A percentile compares a stretch with the other conserved stretches of the same genome.
Conservation (phyloP, 306 rosid genomes). For the Fagus sylvatica region DNA sequence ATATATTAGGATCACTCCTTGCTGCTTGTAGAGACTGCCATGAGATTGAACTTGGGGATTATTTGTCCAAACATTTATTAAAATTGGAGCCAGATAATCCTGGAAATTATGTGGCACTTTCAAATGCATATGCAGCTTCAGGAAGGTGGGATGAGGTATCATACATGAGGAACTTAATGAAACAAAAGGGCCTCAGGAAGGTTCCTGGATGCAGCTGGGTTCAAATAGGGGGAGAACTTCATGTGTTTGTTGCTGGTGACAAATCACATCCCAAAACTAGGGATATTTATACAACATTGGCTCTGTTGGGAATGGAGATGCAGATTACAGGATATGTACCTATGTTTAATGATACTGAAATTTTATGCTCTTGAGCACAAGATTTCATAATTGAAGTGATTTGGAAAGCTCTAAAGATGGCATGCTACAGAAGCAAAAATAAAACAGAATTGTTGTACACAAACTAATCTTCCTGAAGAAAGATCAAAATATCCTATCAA, state of each 20-base stretch:
- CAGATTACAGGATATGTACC: constrained; percentile 27
- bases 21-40: constrained; percentile 58
- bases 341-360: neutral
- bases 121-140: constrained; percentile 63
- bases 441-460: neutral
- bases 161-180: constrained; percentile 59
- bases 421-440: neutral
- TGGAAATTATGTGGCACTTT: constrained; percentile 76
- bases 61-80: constrained; percentile 47
- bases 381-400: constrained; percentile 7
- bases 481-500: neutral
- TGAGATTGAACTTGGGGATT: constrained; percentile 56
- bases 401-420: constrained; percentile 1
- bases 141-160: constrained; percentile 76
- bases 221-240: constrained; percentile 63
- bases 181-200: constrained; percentile 61
- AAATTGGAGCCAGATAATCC: constrained; percentile 71
- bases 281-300: constrained; percentile 49
- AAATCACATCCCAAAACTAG: constrained; percentile 62
- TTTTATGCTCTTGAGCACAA: constrained; percentile 7
- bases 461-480: neutral
- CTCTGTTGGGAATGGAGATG: constrained; percentile 53
- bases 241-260: constrained; percentile 67
- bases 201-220: constrained; percentile 84
- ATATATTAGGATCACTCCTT: constrained; percentile 70